Percentiles rank a stretch among this genome's conserved stretches.
phyloP scores from a whole-genome alignment of 129 eudicot species.

The Calendula officinalis region DNA sequence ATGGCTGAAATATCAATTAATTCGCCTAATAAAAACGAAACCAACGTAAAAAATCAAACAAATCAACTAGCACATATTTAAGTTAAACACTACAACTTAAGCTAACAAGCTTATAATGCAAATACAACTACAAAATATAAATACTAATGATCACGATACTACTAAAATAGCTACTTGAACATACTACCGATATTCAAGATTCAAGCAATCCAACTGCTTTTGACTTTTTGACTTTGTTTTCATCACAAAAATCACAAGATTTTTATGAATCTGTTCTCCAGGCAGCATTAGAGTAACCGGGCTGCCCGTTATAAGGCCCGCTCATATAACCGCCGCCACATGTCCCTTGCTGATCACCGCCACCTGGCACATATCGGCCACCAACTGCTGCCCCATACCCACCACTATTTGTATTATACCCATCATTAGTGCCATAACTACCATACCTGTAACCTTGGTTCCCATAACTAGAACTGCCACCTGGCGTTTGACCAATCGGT shows the following conservation, averaged over 20 bases:
- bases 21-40: not conserved
- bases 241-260: too few species aligned
- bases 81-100: conserved; percentile 35
- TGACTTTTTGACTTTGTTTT: conserved; percentile 6
- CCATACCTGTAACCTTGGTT: conserved; percentile 53
- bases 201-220: conserved; percentile 43
- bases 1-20: too few species aligned
- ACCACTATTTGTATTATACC: conserved; percentile 36
- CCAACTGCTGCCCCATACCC: conserved; percentile 39
- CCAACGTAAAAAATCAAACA: not conserved
- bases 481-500: conserved; percentile 46
- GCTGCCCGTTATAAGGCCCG: conserved; percentile 42
- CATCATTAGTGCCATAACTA: conserved; percentile 39
- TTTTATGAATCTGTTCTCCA: conserved; percentile 37
- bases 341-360: conserved; percentile 39
- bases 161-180: conserved; percentile 41
- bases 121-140: conserved; percentile 28
- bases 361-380: conserved; percentile 36
- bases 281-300: conserved; percentile 41
- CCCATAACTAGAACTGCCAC: conserved; percentile 47
- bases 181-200: conserved; percentile 23
- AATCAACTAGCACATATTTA: conserved; percentile 26
- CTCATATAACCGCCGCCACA: conserved; percentile 36
- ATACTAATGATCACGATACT: conserved; percentile 18
- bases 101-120: conserved; percentile 31